phyloP scores from a whole-genome alignment of 306 rosid species.

The Cucurbita moschata region DNA sequence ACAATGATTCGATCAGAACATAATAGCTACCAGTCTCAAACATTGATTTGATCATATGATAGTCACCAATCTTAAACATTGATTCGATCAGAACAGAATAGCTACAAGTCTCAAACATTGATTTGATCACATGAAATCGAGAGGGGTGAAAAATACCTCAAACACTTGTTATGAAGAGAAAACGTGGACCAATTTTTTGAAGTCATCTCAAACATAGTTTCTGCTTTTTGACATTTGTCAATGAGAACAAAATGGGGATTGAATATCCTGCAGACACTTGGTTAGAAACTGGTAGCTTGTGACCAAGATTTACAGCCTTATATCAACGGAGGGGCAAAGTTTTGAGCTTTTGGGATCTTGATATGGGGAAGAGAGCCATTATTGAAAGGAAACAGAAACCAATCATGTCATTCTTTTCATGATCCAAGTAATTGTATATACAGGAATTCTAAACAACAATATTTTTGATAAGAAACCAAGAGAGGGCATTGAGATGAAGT shows the following conservation, averaged over 20 bases:
- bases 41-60: no score
- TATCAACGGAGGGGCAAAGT: not conserved
- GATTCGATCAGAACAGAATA: no score
- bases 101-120: not conserved
- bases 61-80: no score
- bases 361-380: not conserved
- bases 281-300: not conserved
- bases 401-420: not conserved
- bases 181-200: not conserved
- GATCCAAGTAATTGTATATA: not conserved
- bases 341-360: not conserved
- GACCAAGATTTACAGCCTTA: not conserved
- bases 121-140: no score
- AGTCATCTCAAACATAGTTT: no score
- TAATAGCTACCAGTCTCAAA: no score
- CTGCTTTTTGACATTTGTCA: no score
- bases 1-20: no score
- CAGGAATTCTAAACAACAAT: not conserved
- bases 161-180: not conserved
- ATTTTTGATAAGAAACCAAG: not conserved
- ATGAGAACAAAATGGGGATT: not conserved
- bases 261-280: slow-evolving; percentile 11
- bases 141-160: not conserved
- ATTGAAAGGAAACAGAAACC: not conserved
- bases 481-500: not conserved